Evolutionary conservation across 345 rosid species (phyloP), one percentile per base, ranked within the genome.

Genomic region (Syzygium aqueum): DNA sequence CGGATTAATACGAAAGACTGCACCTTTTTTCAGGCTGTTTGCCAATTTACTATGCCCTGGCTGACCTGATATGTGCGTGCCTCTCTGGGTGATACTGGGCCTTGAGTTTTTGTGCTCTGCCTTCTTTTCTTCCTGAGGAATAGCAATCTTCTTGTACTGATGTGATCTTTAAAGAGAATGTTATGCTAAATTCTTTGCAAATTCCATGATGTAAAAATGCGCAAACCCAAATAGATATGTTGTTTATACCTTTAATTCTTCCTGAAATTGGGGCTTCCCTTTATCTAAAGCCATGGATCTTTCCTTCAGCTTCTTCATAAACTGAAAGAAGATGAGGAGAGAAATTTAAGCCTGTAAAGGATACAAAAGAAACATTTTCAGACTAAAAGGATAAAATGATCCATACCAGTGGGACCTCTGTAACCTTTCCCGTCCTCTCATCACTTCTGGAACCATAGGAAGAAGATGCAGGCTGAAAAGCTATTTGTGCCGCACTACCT

Each of bases 391-490:
- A 27, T 63, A 49, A 8, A 73, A 30, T 84, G 84, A 37, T 65
- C 8, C 86, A 49, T 53, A 87, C 61, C 49, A n/a, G 77, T 12
- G 82, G 78, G 90, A 93, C 95, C 94, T 90, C 93, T 90, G 89
- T 91, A 80, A 88, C 89, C 89, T 89, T 91, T 84, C 89, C 90
- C 3, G 65, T 27, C 65, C 80, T 88, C 86, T 91, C 93, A 84
- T 90, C 87, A 63, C 77, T 91, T 93, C 87, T 92, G 87, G 89
- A 84, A 84, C 90, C 90, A 85, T 87, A 88, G 77, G 93, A 91
- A 86, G 94, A 89, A 84, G 93, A 90, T 52, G 93, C 91, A 84
- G 90, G 90, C 88, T 91, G 93, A 19, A 92, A 92, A 90, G 88
- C 88, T 88, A 84, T 95, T 90, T 90, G 92, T 87, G 91, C 92